Percentiles rank a stretch among this genome's conserved stretches.
Evolutionary conservation across 768 basidiomycete species (phyloP).

Genomic region (Vararia minispora): DNA sequence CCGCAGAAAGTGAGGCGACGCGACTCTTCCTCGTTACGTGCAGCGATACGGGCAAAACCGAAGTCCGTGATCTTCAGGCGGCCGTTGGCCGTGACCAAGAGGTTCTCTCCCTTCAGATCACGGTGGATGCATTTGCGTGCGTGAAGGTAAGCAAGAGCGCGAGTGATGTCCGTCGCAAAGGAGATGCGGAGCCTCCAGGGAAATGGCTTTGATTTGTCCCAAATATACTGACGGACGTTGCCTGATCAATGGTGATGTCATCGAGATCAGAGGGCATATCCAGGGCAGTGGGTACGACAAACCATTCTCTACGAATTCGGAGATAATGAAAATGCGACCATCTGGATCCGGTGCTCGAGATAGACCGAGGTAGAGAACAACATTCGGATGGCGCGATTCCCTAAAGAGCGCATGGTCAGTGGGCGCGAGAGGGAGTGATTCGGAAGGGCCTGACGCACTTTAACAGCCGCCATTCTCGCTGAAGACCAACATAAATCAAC

Average conservation of each 20-base stretch:
- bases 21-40: conserved; percentile 81
- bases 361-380: conserved; percentile 88
- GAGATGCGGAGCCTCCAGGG: conserved; percentile 92
- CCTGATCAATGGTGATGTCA: no score
- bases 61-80: conserved; percentile 98
- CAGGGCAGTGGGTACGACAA: neutral
- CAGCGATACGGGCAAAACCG: conserved; percentile 92
- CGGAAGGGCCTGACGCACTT: conserved; percentile 32
- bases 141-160: conserved; percentile 95
- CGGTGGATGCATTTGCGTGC: conserved; percentile 83
- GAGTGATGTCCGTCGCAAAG: conserved; percentile 89
- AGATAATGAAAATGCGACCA: conserved; percentile 86
- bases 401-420: conserved; percentile 21
- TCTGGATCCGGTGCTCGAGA: conserved; percentile 69
- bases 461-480: conserved; percentile 98
- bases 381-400: conserved; percentile 85
- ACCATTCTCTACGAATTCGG: conserved; percentile 89
- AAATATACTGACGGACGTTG: conserved; percentile 86
- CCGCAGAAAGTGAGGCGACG: conserved; percentile 80
- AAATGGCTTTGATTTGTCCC: conserved; percentile 71
- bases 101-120: conserved; percentile 95
- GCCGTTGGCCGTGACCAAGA: conserved; percentile 90
- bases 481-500: no score
- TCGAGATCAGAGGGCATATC: neutral
- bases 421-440: conserved; percentile 2